Evolutionary conservation across 371 early-diverging fungal species (phyloP).

Genomic region (Parasitella parasitica): DNA sequence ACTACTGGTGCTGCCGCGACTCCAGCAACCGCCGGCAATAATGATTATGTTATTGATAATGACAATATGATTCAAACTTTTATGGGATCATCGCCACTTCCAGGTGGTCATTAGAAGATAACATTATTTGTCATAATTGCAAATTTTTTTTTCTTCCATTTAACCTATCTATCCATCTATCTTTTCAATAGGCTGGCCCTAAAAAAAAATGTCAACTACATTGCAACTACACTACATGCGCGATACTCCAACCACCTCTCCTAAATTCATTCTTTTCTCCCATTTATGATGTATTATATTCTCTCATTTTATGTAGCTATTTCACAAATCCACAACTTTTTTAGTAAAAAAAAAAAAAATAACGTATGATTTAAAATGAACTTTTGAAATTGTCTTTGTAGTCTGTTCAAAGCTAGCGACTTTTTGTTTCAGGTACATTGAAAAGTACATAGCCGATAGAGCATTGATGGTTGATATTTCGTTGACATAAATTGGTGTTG

Average conservation of each 20-base stretch:
- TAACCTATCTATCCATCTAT: not conserved
- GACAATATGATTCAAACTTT: not conserved
- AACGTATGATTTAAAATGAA: not conserved
- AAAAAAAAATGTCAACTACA: not conserved
- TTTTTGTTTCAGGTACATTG: constrained; percentile 80
- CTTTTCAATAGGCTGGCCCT: not conserved
- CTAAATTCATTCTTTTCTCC: not conserved
- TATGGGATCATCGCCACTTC: not conserved
- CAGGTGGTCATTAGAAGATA: not conserved
- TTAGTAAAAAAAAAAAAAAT: not conserved
- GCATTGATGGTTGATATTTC: constrained; percentile 72
- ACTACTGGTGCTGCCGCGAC: not conserved
- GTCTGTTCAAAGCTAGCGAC: constrained; percentile 64
- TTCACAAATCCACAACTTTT: not conserved
- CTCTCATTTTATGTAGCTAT: not conserved
- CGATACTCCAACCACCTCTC: not conserved
- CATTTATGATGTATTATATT: constrained; percentile 1
- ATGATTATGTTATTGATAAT: not conserved
- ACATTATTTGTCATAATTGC: not conserved
- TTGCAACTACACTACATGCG: not conserved
- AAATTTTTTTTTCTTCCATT: not conserved
- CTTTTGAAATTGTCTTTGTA: not conserved
- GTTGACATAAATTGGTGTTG: constrained; percentile 78
- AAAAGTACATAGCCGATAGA: constrained; percentile 27
- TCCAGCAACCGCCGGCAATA: not conserved